Base-by-base conservation (phyloP, 352 stramenopile species). In the Phytopythium montanum region DNA sequence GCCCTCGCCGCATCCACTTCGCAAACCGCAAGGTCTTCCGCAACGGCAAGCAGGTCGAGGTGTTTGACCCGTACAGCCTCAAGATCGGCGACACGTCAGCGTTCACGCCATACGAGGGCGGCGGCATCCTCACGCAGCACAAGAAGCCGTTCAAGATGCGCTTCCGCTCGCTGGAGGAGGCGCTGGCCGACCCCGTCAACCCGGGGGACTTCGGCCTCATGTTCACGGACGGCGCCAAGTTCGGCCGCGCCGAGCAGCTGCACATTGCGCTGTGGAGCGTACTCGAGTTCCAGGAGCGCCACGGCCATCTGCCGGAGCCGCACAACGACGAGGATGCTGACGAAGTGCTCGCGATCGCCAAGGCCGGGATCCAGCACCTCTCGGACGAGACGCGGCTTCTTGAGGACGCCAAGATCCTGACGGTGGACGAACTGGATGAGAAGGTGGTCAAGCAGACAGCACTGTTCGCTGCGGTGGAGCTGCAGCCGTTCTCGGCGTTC, bases 181-280 rank as follows among this genome's bases (percentile, higher is more conserved):
- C 77, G 44, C 68, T 94, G 0, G 70, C 84, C 39, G 70, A 83
- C 36, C 85, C 85, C 7, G 75, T 94, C 45, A 66, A 73, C 49
- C 81, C 78, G 36, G 81, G 80, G 2, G 81, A 92, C 26, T 94
- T 76, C 60, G 83, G 85, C 0, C 76, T 94, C 28, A 92, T 92
- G 81, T 94, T 94, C 48, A 93, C 85, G 18, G 85, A 94, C 59
- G 85, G 85, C 29, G 82, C 85, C 57, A 94, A 94, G 68, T 90
- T 94, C 73, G 85, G 85, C n/a, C 83, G 85, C 21, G 82, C 85
- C 2, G 85, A 94, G 54, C 85, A 94, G 55, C 69, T 94, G 55
- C 85, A 93, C 41, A 59, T 92, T 9, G 80, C 83, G 9, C 72
- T 80, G 62, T 93, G 83, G 85, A 85, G 77, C 64, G 62, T 94